Percentiles rank a stretch among this genome's conserved stretches.
Evolutionary conservation across 2,329 filamentous ascomycete genomes (phyloP).

Genomic region (Botrytis galanthina): DNA sequence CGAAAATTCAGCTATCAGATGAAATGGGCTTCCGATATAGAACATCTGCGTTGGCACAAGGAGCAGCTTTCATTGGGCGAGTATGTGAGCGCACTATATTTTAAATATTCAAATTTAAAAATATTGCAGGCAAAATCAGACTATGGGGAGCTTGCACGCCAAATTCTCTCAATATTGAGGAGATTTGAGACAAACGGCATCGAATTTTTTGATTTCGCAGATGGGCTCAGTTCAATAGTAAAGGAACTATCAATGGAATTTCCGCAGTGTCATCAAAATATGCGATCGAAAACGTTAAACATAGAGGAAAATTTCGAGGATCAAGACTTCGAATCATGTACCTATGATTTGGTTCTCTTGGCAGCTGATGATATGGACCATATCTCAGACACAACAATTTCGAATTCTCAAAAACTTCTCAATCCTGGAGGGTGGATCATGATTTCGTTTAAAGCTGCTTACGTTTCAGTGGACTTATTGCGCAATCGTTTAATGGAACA

Average conservation of each 20-base stretch:
- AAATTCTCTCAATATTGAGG: neutral
- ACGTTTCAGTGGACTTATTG: neutral
- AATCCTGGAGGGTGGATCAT: neutral
- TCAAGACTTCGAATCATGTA: neutral
- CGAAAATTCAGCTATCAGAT: conserved; percentile 16
- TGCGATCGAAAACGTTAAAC: neutral
- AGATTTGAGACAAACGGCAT: neutral
- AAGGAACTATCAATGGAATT: neutral
- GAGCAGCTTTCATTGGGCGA: neutral
- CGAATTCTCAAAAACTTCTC: neutral
- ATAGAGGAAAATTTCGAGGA: neutral
- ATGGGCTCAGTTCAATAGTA: neutral
- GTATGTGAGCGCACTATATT: neutral
- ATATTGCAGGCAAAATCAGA: neutral
- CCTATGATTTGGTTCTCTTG: neutral
- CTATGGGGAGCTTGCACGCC: neutral
- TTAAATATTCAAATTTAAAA: neutral
- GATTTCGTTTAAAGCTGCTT: neutral
- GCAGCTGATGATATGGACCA: neutral
- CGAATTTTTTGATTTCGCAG: neutral
- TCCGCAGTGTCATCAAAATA: neutral
- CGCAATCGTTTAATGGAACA: neutral
- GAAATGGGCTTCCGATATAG: conserved; percentile 19
- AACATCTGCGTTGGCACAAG: neutral
- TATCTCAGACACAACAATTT: neutral